A percentile compares a stretch with the other conserved stretches of the same genome.
Evolutionary conservation across 306 rosid species (phyloP).

Genomic region (Prinsepia uniflora): DNA sequence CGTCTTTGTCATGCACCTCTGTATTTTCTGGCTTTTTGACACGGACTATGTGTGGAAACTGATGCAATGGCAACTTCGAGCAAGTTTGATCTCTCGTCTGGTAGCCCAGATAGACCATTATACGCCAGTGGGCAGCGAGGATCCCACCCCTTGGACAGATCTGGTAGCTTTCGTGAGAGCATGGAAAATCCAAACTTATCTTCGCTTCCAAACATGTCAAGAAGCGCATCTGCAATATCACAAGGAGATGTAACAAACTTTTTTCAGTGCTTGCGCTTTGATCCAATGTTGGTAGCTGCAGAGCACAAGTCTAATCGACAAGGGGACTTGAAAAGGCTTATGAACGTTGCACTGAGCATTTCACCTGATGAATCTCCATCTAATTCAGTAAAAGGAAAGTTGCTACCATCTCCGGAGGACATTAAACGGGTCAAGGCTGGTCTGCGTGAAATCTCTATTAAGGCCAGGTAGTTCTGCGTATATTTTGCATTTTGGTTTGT

Average conservation of each 20-base stretch:
- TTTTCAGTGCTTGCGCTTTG: constrained; percentile 59
- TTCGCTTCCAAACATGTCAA: constrained; percentile 81
- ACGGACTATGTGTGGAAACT: constrained; percentile 52
- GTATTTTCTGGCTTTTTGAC: constrained; percentile 47
- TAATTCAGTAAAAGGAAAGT: constrained; percentile 72
- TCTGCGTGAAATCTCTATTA: constrained; percentile 48
- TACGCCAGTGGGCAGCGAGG: constrained; percentile 90
- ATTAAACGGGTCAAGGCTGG: constrained; percentile 55
- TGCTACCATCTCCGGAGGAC: constrained; percentile 66
- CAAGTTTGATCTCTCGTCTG: constrained; percentile 84
- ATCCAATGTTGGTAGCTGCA: constrained; percentile 58
- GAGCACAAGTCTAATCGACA: constrained; percentile 77
- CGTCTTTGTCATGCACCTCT: constrained; percentile 63
- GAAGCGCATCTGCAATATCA: constrained; percentile 61
- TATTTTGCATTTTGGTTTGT: constrained; percentile 33
- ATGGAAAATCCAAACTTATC: constrained; percentile 76
- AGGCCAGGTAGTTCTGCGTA: constrained; percentile 77
- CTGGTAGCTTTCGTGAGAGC: constrained; percentile 85
- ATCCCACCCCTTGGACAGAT: constrained; percentile 85
- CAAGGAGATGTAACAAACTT: constrained; percentile 70
- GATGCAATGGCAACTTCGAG: constrained; percentile 85
- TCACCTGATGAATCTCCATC: constrained; percentile 84
- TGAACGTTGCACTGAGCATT: constrained; percentile 64
- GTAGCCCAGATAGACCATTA: constrained; percentile 84
- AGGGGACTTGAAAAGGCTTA: constrained; percentile 59